Conservation (phyloP, 2,329 filamentous ascomycete genomes). For the Tolypocladium guangdongense region DNA sequence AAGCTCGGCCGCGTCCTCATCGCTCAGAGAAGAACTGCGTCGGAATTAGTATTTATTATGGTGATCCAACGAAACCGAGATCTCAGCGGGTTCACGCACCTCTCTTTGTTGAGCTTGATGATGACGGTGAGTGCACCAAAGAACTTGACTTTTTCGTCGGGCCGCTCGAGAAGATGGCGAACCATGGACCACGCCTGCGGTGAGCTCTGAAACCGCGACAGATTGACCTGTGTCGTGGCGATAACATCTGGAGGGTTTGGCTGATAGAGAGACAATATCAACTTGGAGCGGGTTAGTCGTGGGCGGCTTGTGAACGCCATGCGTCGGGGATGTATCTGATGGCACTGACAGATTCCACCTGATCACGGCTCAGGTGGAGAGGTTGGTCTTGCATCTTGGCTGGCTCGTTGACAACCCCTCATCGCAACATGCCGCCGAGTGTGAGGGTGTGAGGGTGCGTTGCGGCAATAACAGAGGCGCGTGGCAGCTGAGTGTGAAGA, state of each 20-base stretch:
- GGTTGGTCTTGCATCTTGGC: slow-evolving; percentile 8
- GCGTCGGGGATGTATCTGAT: not conserved
- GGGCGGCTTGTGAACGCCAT: not conserved
- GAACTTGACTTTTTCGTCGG: slow-evolving; percentile 71
- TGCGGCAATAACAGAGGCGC: not conserved
- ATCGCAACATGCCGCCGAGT: not conserved
- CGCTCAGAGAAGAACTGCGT: slow-evolving; percentile 36
- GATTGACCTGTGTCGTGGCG: slow-evolving; percentile 52
- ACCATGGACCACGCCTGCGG: slow-evolving; percentile 78
- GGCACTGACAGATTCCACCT: slow-evolving; percentile 13
- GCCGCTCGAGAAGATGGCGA: slow-evolving; percentile 57
- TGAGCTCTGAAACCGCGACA: slow-evolving; percentile 71
- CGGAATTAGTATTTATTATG: not conserved
- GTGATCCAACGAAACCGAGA: not conserved
- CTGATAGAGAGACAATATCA: slow-evolving; percentile 43
- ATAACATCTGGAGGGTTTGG: slow-evolving; percentile 38
- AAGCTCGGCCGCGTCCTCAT: slow-evolving; percentile 47
- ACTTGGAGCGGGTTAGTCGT: slow-evolving; percentile 12
- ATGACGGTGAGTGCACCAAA: slow-evolving; percentile 89
- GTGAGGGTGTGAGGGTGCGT: not conserved
- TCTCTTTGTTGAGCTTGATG: slow-evolving; percentile 89
- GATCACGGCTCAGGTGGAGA: slow-evolving; percentile 9
- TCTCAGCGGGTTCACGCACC: slow-evolving; percentile 30
- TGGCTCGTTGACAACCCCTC: not conserved
- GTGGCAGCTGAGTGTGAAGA: not conserved